phyloP scores from a whole-genome alignment of 352 stramenopile species.

The Pythium vanterpoolii region DNA sequence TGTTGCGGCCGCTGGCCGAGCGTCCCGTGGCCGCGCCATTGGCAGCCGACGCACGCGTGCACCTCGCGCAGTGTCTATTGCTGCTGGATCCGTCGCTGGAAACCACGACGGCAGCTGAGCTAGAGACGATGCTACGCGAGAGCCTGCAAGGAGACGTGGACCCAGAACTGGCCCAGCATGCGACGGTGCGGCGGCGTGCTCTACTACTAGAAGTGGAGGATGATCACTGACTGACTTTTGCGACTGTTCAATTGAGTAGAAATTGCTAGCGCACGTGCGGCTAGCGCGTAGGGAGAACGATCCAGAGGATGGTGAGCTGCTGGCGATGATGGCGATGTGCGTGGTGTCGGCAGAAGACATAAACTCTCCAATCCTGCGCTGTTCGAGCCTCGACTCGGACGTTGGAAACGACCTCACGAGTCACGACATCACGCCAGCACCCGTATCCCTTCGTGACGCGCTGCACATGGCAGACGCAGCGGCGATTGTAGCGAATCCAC shows the following conservation, averaged over 20 bases:
- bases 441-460: not conserved
- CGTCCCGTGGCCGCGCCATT: slow-evolving; percentile 2
- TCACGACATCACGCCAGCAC: not conserved
- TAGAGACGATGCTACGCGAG: slow-evolving; percentile 9
- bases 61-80: slow-evolving; percentile 49
- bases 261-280: slow-evolving; percentile 44
- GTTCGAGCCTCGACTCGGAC: no score
- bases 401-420: not conserved
- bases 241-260: slow-evolving; percentile 17
- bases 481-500: not conserved
- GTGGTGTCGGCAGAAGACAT: no score
- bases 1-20: slow-evolving; percentile 28
- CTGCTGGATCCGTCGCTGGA: slow-evolving; percentile 28
- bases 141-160: slow-evolving; percentile 24
- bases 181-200: not conserved
- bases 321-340: not conserved
- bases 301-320: slow-evolving; percentile 27
- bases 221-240: not conserved
- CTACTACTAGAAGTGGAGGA: not conserved
- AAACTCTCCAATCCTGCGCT: no score
- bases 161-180: slow-evolving; percentile 7
- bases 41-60: slow-evolving; percentile 33
- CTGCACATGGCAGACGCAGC: slow-evolving; percentile 3
- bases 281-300: slow-evolving; percentile 22
- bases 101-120: slow-evolving; percentile 2